Conservation (phyloP, 2,329 filamentous ascomycete genomes). For the Fusarium palustre region DNA sequence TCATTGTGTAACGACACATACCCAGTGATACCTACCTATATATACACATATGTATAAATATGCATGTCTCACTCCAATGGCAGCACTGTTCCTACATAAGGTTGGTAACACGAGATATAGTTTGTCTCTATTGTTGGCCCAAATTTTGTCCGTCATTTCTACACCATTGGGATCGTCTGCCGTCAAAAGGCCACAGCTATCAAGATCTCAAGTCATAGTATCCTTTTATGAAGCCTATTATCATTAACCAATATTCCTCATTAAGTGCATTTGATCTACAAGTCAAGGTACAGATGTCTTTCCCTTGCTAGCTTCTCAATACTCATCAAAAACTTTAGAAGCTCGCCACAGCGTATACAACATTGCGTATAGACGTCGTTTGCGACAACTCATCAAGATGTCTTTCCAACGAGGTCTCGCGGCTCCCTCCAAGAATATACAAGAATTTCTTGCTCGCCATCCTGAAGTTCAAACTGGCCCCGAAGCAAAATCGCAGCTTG, state of each 20-base stretch:
- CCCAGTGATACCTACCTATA: no score
- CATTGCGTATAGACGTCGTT: not conserved
- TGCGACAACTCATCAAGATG: not conserved
- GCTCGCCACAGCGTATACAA: no score
- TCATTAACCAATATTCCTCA: not conserved
- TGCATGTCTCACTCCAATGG: not conserved
- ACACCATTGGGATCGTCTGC: not conserved
- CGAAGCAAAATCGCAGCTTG: not conserved
- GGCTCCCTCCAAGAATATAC: not conserved
- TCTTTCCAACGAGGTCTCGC: not conserved
- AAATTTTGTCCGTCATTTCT: not conserved
- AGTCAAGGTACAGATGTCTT: not conserved
- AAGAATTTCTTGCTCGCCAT: not conserved
- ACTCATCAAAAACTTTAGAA: not conserved
- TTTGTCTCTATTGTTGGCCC: not conserved
- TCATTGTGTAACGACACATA: not conserved
- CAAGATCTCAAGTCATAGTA: not conserved
- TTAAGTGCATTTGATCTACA: not conserved
- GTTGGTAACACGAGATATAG: not conserved
- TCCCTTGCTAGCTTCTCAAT: no score
- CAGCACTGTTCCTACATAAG: not conserved
- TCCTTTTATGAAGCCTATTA: not conserved
- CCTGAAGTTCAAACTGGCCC: not conserved
- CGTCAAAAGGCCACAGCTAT: not conserved
- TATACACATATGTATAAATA: no score